These are phyloP conservation scores for Aspergillus pseudoterreus DNA, from an alignment of 2,329 filamentous ascomycete genomes.

Conservation along the genomic window DNA sequence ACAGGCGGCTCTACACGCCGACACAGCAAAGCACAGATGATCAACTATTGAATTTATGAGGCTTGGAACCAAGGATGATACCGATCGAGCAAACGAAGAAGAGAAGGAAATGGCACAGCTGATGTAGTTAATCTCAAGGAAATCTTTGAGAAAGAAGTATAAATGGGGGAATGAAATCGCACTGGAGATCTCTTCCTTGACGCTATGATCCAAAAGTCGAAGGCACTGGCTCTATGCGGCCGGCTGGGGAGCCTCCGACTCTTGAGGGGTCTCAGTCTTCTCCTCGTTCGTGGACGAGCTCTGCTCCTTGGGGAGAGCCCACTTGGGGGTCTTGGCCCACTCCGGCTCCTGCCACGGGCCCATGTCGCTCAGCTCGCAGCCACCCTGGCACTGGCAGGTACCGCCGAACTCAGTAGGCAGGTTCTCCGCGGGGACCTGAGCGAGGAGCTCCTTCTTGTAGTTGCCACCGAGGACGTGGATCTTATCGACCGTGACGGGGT, in stretches of 20 bases:
- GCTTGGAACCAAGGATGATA: not conserved
- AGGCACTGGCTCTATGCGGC: slow-evolving; percentile 24
- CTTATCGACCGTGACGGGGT: slow-evolving; percentile 94
- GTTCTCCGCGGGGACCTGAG: slow-evolving; percentile 84
- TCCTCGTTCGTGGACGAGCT: slow-evolving; percentile 22
- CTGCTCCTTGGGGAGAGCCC: slow-evolving; percentile 32
- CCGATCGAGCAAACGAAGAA: not conserved
- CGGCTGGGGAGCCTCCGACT: slow-evolving; percentile 20
- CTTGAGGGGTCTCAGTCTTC: slow-evolving; percentile 21
- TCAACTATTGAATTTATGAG: slow-evolving; percentile 3
- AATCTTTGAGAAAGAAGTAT: slow-evolving; percentile 7
- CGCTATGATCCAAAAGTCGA: slow-evolving; percentile 19
- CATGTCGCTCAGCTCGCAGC: slow-evolving; percentile 80
- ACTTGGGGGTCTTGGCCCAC: slow-evolving; percentile 44
- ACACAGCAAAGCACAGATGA: not conserved
- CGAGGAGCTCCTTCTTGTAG: slow-evolving; percentile 80
- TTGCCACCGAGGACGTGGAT: slow-evolving; percentile 81
- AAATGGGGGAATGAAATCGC: slow-evolving; percentile 5
- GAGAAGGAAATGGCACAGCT: not conserved
- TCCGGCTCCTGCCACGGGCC: slow-evolving; percentile 71
- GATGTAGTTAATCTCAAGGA: slow-evolving; percentile 5
- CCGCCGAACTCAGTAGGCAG: slow-evolving; percentile 84
- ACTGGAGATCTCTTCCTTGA: slow-evolving; percentile 10
- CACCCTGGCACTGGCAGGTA: slow-evolving; percentile 73
- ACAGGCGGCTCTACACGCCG: slow-evolving; percentile 1